These are phyloP conservation scores for Pseudohalonectria lignicola DNA, from an alignment of 2,329 filamentous ascomycete genomes.

Conservation along the genomic window DNA sequence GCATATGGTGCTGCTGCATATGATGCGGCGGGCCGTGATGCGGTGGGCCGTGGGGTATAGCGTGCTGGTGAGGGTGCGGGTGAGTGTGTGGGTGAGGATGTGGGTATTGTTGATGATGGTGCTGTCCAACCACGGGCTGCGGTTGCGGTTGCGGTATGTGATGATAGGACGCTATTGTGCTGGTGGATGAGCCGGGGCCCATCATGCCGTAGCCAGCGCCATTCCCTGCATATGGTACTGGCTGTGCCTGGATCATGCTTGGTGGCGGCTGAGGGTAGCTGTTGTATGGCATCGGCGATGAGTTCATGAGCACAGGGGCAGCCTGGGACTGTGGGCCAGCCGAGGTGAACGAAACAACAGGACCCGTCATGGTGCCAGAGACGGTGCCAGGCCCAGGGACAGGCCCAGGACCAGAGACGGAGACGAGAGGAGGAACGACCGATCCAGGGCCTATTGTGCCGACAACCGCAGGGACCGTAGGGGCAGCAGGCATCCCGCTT, in stretches of 20 bases:
- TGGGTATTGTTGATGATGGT: conserved; percentile 3
- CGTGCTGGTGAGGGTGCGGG: conserved; percentile 19
- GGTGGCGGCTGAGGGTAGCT: too few species aligned
- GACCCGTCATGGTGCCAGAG: too few species aligned
- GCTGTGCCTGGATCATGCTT: too few species aligned
- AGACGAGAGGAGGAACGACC: too few species aligned
- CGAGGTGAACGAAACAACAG: conserved; percentile 26
- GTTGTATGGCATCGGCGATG: conserved; percentile 37
- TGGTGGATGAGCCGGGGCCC: not conserved
- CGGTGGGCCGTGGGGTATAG: conserved; percentile 10
- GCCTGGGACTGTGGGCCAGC: conserved; percentile 15
- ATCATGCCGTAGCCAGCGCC: not conserved
- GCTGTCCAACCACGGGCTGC: conserved; percentile 6
- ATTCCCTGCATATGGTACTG: not conserved
- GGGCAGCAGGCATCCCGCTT: conserved; percentile 34
- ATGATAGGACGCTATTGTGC: not conserved
- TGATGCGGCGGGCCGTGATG: conserved; percentile 14
- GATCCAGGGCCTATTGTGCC: too few species aligned
- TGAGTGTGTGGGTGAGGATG: conserved; percentile 14
- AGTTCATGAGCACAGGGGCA: conserved; percentile 1
- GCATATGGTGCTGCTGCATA: conserved; percentile 23
- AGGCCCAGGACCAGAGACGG: too few species aligned
- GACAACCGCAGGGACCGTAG: too few species aligned
- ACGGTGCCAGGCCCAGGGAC: too few species aligned
- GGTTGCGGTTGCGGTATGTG: not conserved